Evolutionary conservation across 148 eudicot genomes (phyloP).

Genomic region (Chenopodium album): DNA sequence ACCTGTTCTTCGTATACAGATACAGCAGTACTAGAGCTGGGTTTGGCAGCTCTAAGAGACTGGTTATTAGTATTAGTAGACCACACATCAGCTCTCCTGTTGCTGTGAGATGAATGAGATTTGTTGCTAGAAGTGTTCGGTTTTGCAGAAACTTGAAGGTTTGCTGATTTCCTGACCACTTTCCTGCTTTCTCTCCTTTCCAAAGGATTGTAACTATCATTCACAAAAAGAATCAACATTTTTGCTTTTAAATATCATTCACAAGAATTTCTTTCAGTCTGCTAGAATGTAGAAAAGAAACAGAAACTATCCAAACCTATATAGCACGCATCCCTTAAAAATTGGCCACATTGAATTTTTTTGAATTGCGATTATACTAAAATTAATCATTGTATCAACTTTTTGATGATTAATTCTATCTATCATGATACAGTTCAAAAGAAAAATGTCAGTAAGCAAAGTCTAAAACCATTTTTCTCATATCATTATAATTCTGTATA

Average conservation of each 20-base stretch:
- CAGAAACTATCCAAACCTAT: no score
- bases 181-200: constrained; percentile 85
- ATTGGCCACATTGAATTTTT: no score
- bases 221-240: background rate
- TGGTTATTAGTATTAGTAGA: constrained; percentile 39
- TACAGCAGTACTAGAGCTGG: constrained; percentile 39
- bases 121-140: constrained; percentile 36
- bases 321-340: no score
- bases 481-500: no score
- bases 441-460: no score
- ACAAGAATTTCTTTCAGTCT: no score
- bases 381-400: no score
- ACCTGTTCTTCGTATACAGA: constrained; percentile 82
- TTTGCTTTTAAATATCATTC: background rate
- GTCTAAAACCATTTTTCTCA: no score
- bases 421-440: no score
- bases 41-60: constrained; percentile 45
- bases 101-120: constrained; percentile 49
- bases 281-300: no score
- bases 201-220: constrained; percentile 69
- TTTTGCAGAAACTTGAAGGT: constrained; percentile 42
- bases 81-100: constrained; percentile 54
- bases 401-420: constrained; percentile 20
- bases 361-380: no score
- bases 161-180: constrained; percentile 49